Conservation (phyloP, 371 early-diverging fungal genomes). For the Phascolomyces articulosus region DNA sequence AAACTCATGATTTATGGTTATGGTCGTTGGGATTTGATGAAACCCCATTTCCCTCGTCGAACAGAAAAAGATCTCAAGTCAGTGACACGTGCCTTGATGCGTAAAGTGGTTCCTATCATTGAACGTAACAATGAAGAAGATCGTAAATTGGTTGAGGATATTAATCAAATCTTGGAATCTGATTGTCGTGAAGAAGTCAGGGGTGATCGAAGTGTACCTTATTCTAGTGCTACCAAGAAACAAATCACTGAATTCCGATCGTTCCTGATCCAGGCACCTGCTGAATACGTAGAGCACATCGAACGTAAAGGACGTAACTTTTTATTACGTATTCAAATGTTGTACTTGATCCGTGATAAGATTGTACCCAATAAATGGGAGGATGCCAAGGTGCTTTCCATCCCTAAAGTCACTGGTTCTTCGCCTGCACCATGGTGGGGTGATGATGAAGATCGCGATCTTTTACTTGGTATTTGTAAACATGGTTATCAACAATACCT, state of each 20-base stretch:
- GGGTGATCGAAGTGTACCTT: slow-evolving; percentile 58
- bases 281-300: slow-evolving; percentile 76
- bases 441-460: slow-evolving; percentile 77
- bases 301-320: slow-evolving; percentile 74
- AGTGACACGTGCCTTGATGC: slow-evolving; percentile 47
- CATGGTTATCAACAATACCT: slow-evolving; percentile 82
- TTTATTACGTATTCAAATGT: slow-evolving; percentile 74
- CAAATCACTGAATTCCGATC: slow-evolving; percentile 65
- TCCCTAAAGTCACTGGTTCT: slow-evolving; percentile 62
- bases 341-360: slow-evolving; percentile 72
- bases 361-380: slow-evolving; percentile 59
- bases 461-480: slow-evolving; percentile 78
- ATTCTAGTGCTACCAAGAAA: slow-evolving; percentile 60
- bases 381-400: slow-evolving; percentile 40
- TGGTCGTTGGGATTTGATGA: slow-evolving; percentile 76
- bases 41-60: slow-evolving; percentile 58
- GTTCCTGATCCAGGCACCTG: slow-evolving; percentile 71
- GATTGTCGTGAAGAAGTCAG: slow-evolving; percentile 39
- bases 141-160: slow-evolving; percentile 43
- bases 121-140: slow-evolving; percentile 49
- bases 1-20: slow-evolving; percentile 84
- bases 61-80: slow-evolving; percentile 63
- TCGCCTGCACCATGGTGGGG: slow-evolving; percentile 87
- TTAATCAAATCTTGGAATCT: slow-evolving; percentile 35
- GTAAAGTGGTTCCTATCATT: slow-evolving; percentile 35